Conservation (phyloP, 2,329 filamentous ascomycete species). For the Alternaria conjuncta region DNA sequence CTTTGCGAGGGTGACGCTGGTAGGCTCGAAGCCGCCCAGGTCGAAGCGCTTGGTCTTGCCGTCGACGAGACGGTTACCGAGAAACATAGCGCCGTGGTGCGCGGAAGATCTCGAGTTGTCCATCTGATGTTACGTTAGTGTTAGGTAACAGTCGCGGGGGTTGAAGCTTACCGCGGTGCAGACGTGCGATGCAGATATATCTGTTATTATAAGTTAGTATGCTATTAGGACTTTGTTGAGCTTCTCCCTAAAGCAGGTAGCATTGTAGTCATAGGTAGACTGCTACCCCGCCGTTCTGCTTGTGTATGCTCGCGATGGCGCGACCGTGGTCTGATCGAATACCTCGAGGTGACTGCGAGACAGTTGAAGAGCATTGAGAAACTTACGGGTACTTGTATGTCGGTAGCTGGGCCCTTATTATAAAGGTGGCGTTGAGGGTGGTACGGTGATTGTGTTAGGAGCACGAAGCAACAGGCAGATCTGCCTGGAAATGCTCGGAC, state of each 20-base stretch:
- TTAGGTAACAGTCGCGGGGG: not conserved
- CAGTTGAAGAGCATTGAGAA: not conserved
- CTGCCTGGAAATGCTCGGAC: not conserved
- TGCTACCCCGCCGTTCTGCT: not conserved
- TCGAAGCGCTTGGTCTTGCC: not conserved
- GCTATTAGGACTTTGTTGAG: not conserved
- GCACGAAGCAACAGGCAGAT: not conserved
- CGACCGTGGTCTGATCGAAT: not conserved
- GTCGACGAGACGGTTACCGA: not conserved
- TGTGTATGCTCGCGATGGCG: not conserved
- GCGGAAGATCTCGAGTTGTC: not conserved
- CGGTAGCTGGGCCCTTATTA: not conserved
- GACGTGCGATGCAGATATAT: not conserved
- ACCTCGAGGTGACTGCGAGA: not conserved
- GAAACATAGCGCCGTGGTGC: not conserved
- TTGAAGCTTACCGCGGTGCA: not conserved
- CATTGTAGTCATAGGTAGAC: not conserved
- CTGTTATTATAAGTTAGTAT: not conserved
- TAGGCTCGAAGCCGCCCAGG: not conserved
- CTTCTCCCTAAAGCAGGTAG: not conserved
- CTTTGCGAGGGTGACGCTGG: not conserved
- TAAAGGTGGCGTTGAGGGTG: not conserved
- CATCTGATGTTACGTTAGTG: not conserved
- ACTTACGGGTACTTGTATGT: not conserved
- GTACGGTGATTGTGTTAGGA: not conserved